phyloP scores from a whole-genome alignment of 2,329 filamentous ascomycete species.

The Penicillium sp. region DNA sequence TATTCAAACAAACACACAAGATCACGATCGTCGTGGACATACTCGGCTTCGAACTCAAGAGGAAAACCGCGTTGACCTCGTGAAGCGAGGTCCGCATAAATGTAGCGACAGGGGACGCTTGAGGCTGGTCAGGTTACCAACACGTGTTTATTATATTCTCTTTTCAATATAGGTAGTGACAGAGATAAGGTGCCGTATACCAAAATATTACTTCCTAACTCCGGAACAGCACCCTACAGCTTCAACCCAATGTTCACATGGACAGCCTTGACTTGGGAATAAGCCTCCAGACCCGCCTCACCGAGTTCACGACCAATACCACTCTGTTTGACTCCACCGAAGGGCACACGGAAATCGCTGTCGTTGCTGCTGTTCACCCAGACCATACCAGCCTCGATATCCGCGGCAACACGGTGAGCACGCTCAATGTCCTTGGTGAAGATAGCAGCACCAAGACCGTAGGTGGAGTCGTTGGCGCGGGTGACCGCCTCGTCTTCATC shows the following conservation, averaged over 20 bases:
- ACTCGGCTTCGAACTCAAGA: too few species aligned
- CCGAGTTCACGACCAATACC: constrained; percentile 67
- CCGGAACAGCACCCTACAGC: constrained; percentile 32
- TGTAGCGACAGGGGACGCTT: not conserved
- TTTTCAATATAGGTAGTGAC: not conserved
- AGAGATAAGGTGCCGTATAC: not conserved
- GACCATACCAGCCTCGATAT: constrained; percentile 71
- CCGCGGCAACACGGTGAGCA: constrained; percentile 59
- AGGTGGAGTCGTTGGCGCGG: constrained; percentile 61
- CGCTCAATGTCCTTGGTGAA: constrained; percentile 63
- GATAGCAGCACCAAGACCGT: constrained; percentile 41
- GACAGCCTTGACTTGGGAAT: constrained; percentile 63
- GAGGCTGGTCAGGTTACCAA: not conserved
- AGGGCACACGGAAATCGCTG: constrained; percentile 57
- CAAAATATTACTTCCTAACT: not conserved
- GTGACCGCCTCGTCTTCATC: constrained; percentile 63
- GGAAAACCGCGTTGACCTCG: not conserved
- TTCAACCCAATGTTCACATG: constrained; percentile 52
- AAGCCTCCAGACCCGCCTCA: constrained; percentile 65
- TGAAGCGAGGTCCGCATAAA: not conserved
- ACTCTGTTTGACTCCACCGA: constrained; percentile 67
- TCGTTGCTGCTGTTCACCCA: constrained; percentile 68
- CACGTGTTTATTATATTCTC: not conserved
- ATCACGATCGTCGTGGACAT: too few species aligned
- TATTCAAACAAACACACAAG: too few species aligned